Evolutionary conservation across 208 protist species (phyloP).

Genomic region (Histomonas meleagridis): DNA sequence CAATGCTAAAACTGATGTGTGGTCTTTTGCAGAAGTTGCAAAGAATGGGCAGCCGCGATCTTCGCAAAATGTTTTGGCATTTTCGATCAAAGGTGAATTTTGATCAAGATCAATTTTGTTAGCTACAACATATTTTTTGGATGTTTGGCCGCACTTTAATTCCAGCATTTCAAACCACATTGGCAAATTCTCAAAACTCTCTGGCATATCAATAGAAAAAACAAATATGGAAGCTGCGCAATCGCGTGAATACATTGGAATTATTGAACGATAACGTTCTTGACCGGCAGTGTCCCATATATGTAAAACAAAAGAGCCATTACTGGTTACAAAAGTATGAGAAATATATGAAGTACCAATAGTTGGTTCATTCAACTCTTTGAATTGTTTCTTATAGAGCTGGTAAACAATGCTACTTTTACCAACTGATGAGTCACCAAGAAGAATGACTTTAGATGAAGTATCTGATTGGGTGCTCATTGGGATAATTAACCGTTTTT

Average conservation of each 20-base stretch:
- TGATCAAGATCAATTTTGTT: not conserved
- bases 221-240: not conserved
- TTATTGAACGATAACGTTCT: not conserved
- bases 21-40: too few relatives aligned
- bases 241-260: constrained; percentile 31
- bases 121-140: not conserved
- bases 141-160: not conserved
- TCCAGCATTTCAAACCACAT: not conserved
- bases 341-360: not conserved
- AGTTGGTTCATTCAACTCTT: not conserved
- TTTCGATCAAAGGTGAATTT: too few relatives aligned
- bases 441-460: constrained; percentile 13
- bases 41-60: too few relatives aligned
- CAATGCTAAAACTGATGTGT: too few relatives aligned
- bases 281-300: constrained; percentile 15
- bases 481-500: too few relatives aligned
- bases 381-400: not conserved
- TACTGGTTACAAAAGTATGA: not conserved
- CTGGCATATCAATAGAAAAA: not conserved
- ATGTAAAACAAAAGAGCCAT: not conserved
- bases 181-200: not conserved
- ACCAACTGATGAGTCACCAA: not conserved
- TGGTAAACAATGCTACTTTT: not conserved
- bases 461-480: too few relatives aligned
- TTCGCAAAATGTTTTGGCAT: too few relatives aligned